Evolutionary conservation across 305 asterid genomes (phyloP), one percentile per base, ranked within the genome.

Genomic region (Striga hermonthica): DNA sequence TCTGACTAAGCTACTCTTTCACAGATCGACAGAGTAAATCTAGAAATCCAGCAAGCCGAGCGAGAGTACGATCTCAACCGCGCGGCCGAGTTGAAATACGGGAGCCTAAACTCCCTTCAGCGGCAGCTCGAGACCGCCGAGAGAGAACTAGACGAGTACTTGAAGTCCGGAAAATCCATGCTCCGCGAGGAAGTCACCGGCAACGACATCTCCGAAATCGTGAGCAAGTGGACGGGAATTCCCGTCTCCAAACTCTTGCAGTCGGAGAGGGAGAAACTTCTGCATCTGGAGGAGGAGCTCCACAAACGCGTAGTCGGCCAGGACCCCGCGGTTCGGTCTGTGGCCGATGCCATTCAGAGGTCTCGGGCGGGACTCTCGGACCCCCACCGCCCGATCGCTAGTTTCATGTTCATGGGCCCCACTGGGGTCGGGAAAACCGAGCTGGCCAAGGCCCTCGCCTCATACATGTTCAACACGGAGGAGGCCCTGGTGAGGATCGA

Each of bases 371-470:
- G 98, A 65, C 95, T 92, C 50, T 92, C 97, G 0, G 97, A 92
- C 67, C 98, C 97, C 50, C 85, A 89, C 73, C 97, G 98, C 48
- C 98, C 98, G 0, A 92, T 92, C 55, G 98, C 98, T 4, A 89
- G 98, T 73, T 89, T 89, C 64, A 92, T 92, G 98, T 92, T 92
- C 86, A 92, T 92, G 98, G 98, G 98, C 39, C 98, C 98, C 13
- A 92, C 97, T 1, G 98, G 98, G 55, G 98, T 92, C 37, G 98
- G 98, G 16, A 92, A 92, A 71, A 92, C 98, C 0, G 98, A 92
- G 83, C 85, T 92, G 7, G 98, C 98, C 9, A 92, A 92, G 81
- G 83, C 97, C 10, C 90, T 92, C 12, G 96, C 98, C 4, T 77
- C 89, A 13, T 87, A 89, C 59, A 15, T 89, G 75, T 92, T 89